Evolutionary conservation across 768 basidiomycete genomes (phyloP).

Genomic region (Collybiopsis luxurians): DNA sequence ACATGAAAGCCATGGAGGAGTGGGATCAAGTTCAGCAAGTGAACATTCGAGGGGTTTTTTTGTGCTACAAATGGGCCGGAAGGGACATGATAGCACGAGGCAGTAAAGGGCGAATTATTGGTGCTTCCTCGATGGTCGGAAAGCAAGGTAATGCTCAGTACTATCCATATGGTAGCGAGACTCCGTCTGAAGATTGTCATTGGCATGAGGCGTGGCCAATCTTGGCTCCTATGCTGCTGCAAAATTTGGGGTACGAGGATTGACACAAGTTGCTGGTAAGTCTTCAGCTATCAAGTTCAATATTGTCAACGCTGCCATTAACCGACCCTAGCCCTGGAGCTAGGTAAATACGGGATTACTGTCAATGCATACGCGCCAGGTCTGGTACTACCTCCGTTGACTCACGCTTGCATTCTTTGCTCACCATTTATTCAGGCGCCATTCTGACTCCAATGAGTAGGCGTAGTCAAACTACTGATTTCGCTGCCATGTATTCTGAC

Average conservation of each 20-base stretch:
- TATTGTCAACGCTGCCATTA: background rate
- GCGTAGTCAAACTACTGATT: too few species aligned
- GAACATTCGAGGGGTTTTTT: constrained; percentile 27
- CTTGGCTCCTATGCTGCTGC: constrained; percentile 23
- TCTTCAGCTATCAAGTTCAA: background rate
- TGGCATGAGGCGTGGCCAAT: too few species aligned
- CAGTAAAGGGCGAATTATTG: constrained; percentile 30
- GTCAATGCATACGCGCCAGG: constrained; percentile 14
- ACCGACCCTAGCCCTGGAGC: constrained; percentile 2
- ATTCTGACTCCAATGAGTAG: too few species aligned
- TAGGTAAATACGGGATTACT: constrained; percentile 13
- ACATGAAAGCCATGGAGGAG: constrained; percentile 10
- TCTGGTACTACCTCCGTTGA: background rate
- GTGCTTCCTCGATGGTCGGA: constrained; percentile 10
- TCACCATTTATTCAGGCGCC: too few species aligned
- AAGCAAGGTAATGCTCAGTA: constrained; percentile 17
- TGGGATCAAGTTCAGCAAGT: constrained; percentile 19
- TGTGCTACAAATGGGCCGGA: constrained; percentile 31
- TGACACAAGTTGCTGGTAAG: constrained; percentile 27
- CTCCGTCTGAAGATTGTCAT: too few species aligned
- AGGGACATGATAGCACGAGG: constrained; percentile 32
- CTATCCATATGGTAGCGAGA: background rate
- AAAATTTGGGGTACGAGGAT: constrained; percentile 35
- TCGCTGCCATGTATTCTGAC: too few species aligned
- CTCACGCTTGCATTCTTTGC: too few species aligned